Evolutionary conservation across 2,329 filamentous ascomycete genomes (phyloP).

Genomic region (Rhinocladiella mackenziei): DNA sequence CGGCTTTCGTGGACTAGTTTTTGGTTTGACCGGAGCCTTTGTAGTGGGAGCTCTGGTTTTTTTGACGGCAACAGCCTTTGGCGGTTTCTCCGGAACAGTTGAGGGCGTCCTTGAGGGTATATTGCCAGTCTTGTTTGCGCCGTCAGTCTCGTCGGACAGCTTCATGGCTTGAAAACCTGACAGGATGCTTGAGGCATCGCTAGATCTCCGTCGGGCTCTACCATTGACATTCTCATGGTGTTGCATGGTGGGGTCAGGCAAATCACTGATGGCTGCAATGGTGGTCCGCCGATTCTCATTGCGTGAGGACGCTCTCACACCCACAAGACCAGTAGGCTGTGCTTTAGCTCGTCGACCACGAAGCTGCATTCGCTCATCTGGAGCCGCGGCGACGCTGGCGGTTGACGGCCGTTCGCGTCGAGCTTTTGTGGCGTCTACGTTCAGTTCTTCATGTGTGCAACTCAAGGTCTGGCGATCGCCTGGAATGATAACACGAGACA

Average conservation of each 20-base stretch:
- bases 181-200: conserved; percentile 32
- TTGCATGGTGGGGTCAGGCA: conserved; percentile 36
- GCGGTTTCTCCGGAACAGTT: conserved; percentile 20
- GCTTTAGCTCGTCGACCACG: conserved; percentile 62
- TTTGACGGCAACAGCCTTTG: conserved; percentile 50
- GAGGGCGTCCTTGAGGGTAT: conserved; percentile 25
- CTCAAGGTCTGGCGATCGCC: conserved; percentile 69
- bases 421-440: conserved; percentile 60
- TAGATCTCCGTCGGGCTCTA: conserved; percentile 30
- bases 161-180: conserved; percentile 32
- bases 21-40: conserved; percentile 39
- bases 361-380: conserved; percentile 63
- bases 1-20: conserved; percentile 37
- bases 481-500: conserved; percentile 79
- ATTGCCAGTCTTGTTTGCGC: not conserved
- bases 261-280: conserved; percentile 51
- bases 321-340: conserved; percentile 47
- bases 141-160: conserved; percentile 24
- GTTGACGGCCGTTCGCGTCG: conserved; percentile 62
- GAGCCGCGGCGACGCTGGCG: conserved; percentile 42
- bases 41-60: conserved; percentile 53
- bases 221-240: conserved; percentile 15
- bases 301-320: conserved; percentile 48
- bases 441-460: conserved; percentile 73
- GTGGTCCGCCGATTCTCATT: conserved; percentile 56